A percentile compares a stretch with the other conserved stretches of the same genome.
phyloP scores from a whole-genome alignment of 495 filamentous ascomycete genomes.

The Penicillium coffeae region DNA sequence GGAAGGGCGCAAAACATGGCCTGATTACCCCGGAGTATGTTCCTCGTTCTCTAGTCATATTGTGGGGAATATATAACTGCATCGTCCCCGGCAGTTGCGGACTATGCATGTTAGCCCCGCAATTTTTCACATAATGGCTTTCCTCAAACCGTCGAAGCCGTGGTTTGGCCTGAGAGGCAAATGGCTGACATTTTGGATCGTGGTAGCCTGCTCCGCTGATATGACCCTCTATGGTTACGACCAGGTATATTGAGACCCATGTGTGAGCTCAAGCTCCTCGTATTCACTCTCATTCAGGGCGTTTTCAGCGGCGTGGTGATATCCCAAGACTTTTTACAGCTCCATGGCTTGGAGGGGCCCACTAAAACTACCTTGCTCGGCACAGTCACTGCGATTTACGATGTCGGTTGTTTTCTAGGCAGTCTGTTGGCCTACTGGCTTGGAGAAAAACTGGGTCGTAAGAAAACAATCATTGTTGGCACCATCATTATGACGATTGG shows the following conservation, averaged over 20 bases:
- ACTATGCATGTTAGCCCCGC: too few species aligned
- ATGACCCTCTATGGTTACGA: slow-evolving; percentile 18
- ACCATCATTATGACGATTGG: slow-evolving; percentile 51
- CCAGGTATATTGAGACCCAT: too few species aligned
- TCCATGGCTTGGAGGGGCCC: slow-evolving; percentile 27
- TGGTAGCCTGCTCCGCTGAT: slow-evolving; percentile 13
- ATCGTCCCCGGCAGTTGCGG: too few species aligned
- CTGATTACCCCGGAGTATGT: too few species aligned
- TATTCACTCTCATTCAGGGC: not conserved
- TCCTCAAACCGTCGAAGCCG: slow-evolving; percentile 8
- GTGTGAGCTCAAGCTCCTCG: not conserved
- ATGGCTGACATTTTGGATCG: slow-evolving; percentile 23
- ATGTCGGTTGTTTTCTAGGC: slow-evolving; percentile 48
- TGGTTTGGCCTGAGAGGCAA: slow-evolving; percentile 19
- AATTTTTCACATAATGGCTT: too few species aligned
- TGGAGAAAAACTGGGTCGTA: slow-evolving; percentile 47
- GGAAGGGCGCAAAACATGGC: too few species aligned
- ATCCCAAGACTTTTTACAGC: slow-evolving; percentile 12
- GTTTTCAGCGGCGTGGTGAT: slow-evolving; percentile 17
- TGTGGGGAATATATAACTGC: too few species aligned
- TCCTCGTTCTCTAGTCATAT: too few species aligned
- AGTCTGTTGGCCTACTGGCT: slow-evolving; percentile 39
- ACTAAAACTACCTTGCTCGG: slow-evolving; percentile 17
- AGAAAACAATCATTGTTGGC: slow-evolving; percentile 44
- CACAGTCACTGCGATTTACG: slow-evolving; percentile 18